These are phyloP conservation scores for Sphaerobolus stellatus DNA, from an alignment of 1,284 basidiomycete genomes.

Conservation along the genomic window DNA sequence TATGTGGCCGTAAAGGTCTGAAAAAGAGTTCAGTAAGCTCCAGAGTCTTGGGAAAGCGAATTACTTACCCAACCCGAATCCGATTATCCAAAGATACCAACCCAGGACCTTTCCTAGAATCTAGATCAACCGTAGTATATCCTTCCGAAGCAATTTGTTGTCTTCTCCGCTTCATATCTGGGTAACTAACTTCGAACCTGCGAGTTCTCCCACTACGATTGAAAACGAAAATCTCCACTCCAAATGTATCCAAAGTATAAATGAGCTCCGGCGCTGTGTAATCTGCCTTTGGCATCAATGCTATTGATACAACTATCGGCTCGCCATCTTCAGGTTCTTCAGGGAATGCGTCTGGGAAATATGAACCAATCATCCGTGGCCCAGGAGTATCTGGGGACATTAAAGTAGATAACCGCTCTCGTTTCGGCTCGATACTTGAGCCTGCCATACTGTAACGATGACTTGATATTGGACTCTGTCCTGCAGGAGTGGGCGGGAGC, in stretches of 20 bases:
- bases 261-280: slow-evolving; percentile 41
- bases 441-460: slow-evolving; percentile 41
- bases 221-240: slow-evolving; percentile 85
- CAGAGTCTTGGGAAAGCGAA: background rate
- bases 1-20: slow-evolving; percentile 76
- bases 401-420: slow-evolving; percentile 45
- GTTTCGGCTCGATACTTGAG: slow-evolving; percentile 61
- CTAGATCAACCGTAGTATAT: slow-evolving; percentile 32
- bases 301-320: slow-evolving; percentile 72
- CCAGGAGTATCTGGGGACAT: slow-evolving; percentile 54
- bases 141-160: slow-evolving; percentile 12
- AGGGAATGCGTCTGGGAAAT: slow-evolving; percentile 21
- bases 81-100: slow-evolving; percentile 79
- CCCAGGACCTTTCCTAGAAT: slow-evolving; percentile 48
- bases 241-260: slow-evolving; percentile 73
- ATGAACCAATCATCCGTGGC: slow-evolving; percentile 44
- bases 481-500: slow-evolving; percentile 49
- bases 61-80: slow-evolving; percentile 73
- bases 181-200: slow-evolving; percentile 74
- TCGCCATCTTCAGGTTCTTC: slow-evolving; percentile 38
- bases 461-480: slow-evolving; percentile 45
- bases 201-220: slow-evolving; percentile 79
- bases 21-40: slow-evolving; percentile 7
- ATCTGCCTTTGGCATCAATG: slow-evolving; percentile 46
- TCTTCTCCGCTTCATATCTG: slow-evolving; percentile 48